Base-by-base conservation (phyloP, 768 basidiomycete genomes). In the Suillus clintonianus region DNA sequence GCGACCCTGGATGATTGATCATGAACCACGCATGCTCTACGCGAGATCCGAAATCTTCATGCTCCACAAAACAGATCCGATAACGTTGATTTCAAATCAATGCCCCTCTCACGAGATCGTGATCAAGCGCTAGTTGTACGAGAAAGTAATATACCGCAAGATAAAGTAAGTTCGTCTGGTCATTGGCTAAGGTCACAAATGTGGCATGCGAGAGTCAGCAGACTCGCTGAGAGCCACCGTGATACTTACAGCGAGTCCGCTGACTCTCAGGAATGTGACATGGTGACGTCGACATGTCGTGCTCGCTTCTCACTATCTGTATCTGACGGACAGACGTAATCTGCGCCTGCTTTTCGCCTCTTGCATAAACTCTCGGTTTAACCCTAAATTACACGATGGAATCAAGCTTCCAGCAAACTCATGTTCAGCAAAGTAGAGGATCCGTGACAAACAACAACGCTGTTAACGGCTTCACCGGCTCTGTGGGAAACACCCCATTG, bases 401-500 rank as follows among this genome's bases (percentile, higher is more conserved):
- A 32, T 34, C 32, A 34, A 6, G 19, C 11, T 36, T 76, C 71
- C 61, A 72, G 68, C 41, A 69, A 77, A 53, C 76, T 71, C 60
- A 72, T 68, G 62, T 69, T 70, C 42, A 42, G 30, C 56, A 60
- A 65, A 62, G 71, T 66, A 64, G 79, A 76, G 64, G 71, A 17
- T 80, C 83, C 39, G 74, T 79, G 37, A 80, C 83, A 30, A 76
- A 73, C 17, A 36, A 36, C 50, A 67, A 76, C 32, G 68, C 82
- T n/a, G 90, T 89, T 24, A 78, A 91, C 59, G 94, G 95, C 53
- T 95, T 99, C 78, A 86, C 84, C 17, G 94, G 90, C 7, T 89
- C 95, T 32, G 85, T 99, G 50, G 97, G 96, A 66, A 94, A 95
- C 77, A 99, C 97, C 0, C 97, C 97, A 62, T 80, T 98, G 50